Evolutionary conservation across 805 yeast genomes (phyloP), one percentile per base, ranked within the genome.

Genomic region (Grigorovia humatica): DNA sequence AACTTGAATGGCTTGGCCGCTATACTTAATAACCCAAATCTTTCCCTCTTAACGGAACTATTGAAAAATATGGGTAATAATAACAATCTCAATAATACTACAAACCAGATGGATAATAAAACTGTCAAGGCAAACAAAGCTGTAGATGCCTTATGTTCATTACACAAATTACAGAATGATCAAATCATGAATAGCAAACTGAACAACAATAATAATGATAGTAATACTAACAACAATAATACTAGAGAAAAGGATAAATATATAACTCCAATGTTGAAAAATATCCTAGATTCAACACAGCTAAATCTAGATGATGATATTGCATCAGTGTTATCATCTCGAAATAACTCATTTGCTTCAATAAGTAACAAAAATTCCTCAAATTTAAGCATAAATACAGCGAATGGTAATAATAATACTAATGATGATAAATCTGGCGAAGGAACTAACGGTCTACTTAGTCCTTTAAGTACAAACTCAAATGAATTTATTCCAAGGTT

Each of bases 131-230:
- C 59, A 18, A 55, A 52, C 32, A 56, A 59, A 44, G 67, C 65
- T 11, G 66, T 60, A 47, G 66, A 62, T 45, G 67, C 67, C 0
- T 48, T 64, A 35, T 67, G 69, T n/a, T 62, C 58, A 40, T 58
- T 64, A 63, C 65, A 68, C 52, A 57, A 61, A 47, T 66, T 61
- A 50, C 61, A 57, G 32, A 54, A 54, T 27, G 61, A 59, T 48
- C 61, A 59, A 46, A 55, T 55, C 1, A 38, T 38, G 42, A 42
- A 48, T 15, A 29, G 40, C 1, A 35, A 46, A 9, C 42, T 49
- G 18, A 45, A 51, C 20, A 40, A 41, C 30, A 46, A 51, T 17
- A 47, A 30, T 13, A 27, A 27, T 8, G 27, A 42, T n/a, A 13
- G 9, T 30, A 43, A n/a, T 27, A 18, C 38, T 11, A 45, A 29